Evolutionary conservation across 345 rosid species (phyloP), one percentile per base, ranked within the genome.

Genomic region (Linum trigynum): DNA sequence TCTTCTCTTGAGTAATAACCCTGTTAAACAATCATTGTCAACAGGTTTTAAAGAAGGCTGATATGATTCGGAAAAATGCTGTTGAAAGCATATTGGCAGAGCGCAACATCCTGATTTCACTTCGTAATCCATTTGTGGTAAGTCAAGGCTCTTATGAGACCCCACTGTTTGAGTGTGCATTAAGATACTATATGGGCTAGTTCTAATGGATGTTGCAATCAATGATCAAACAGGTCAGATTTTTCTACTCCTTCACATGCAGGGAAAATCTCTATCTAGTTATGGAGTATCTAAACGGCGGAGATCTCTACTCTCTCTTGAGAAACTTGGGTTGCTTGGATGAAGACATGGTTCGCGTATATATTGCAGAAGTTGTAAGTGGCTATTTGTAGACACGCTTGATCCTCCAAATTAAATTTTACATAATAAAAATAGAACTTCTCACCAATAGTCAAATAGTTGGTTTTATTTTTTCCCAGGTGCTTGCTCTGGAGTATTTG

Each of bases 161-260:
- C 41, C 38, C 62, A 38, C 32, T 42, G 59, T 61, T 76, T 71
- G 56, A 23, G 60, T 17, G 39, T 68, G 61, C 43, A 48, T 32
- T 70, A 23, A 66, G n/a, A n/a, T n/a, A 65, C 61, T 17, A 64
- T 9, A 38, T 38, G n/a, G 39, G 57, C 60, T 51, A 15, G 69
- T 72, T 36, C 76, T 78, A 64, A 75, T 63, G 17, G 38, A 38
- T 64, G n/a, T 61, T 61, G 38, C 62, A 58, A 70, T 74, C 80
- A 71, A 80, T 64, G 69, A 65, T 71, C 78, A 68, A 5, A 67
- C 95, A 94, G 99, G 99, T 94, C 57, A 86, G 96, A 32, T 85
- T 94, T 76, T 94, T 88, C 86, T 94, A 88, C 83, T 94, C 97
- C 69, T 94, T 94, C 88, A 90, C 99, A 55, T 88, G 97, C 84